Evolutionary conservation across 2,329 filamentous ascomycete genomes (phyloP), one percentile per base, ranked within the genome.

Genomic region (Fusarium brachygibbosum): DNA sequence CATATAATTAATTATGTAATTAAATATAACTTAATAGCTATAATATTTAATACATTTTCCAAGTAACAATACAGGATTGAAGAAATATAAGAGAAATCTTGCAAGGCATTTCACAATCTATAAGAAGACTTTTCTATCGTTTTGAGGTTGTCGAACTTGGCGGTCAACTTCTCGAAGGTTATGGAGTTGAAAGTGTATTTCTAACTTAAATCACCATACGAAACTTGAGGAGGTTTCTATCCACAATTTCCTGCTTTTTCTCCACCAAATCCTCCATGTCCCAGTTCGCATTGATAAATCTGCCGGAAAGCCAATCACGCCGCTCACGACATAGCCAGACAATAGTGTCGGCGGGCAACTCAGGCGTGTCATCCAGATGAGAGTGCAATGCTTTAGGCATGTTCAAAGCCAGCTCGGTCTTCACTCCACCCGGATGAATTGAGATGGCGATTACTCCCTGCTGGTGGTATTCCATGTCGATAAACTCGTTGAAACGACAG

Each of bases 231-330:
- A 60, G 2, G 2, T 60, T 34, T 4, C 29, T 11, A 10, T 31
- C 5, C 0, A 58, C 31, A 1, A 60, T 41, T 8, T 58, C 57
- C 16, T 21, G 1, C 32, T 25, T 58, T 29, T 48, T 60, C 4
- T 19, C 9, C 12, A 35, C 52, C 1, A 60, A 16, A 8, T 56
- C 51, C n/a, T 58, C 29, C 52, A 60, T 60, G 1, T 58, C 35
- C 57, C 52, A 58, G 5, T 38, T 40, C 5, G 56, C 57, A 17
- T 29, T 34, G 0, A 25, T 14, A 0, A 58, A 60, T 17, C 52
- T 23, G 0, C 52, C 57, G 0, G 57, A 49, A 0, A 60, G 11
- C 57, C 52, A 60, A 2, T 60, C 28, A 0, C 41, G 10, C 3
- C 29, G 16, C 23, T 58, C 16, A 14, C n/a, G 13, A 19, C 17